A percentile compares a stretch with the other conserved stretches of the same genome.
Evolutionary conservation across 352 stramenopile genomes (phyloP).

Genomic region (Phytophthora citricola): DNA sequence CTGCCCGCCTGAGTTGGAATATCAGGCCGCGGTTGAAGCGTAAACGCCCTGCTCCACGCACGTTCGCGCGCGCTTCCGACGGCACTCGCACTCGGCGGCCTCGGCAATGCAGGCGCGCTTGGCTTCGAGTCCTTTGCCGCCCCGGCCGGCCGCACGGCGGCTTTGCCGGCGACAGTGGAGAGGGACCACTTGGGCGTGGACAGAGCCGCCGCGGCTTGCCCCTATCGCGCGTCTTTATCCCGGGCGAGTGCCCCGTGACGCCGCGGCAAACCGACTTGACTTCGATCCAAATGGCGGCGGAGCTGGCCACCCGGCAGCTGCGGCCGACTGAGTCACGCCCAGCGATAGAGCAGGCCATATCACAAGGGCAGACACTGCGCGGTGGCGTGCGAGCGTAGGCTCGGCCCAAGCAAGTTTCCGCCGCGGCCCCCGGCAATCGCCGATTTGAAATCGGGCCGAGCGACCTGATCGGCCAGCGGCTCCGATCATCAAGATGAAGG

Average conservation of each 20-base stretch:
- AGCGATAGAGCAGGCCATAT: conserved; percentile 5
- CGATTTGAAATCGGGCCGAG: conserved; percentile 17
- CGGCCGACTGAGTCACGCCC: conserved; percentile 6
- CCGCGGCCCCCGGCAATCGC: conserved; percentile 10
- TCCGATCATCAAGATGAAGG: conserved; percentile 38
- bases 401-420: not conserved
- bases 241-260: not conserved
- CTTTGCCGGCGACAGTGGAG: conserved; percentile 25
- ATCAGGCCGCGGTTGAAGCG: conserved; percentile 33
- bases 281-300: not conserved
- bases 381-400: conserved; percentile 16
- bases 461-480: conserved; percentile 19
- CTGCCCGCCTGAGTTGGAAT: conserved; percentile 28
- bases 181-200: conserved; percentile 25
- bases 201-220: conserved; percentile 17
- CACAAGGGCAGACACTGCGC: not conserved
- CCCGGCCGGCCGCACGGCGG: not conserved
- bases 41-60: conserved; percentile 20
- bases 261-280: conserved; percentile 2
- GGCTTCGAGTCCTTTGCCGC: no score
- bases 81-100: conserved; percentile 5
- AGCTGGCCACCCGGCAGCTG: conserved; percentile 13
- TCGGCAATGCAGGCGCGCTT: conserved; percentile 3
- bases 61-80: conserved; percentile 26
- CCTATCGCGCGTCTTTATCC: conserved; percentile 24